Percentiles rank a stretch among this genome's conserved stretches.
Conservation (phyloP, 2,329 filamentous ascomycete species). For the Penicillium carneum region DNA sequence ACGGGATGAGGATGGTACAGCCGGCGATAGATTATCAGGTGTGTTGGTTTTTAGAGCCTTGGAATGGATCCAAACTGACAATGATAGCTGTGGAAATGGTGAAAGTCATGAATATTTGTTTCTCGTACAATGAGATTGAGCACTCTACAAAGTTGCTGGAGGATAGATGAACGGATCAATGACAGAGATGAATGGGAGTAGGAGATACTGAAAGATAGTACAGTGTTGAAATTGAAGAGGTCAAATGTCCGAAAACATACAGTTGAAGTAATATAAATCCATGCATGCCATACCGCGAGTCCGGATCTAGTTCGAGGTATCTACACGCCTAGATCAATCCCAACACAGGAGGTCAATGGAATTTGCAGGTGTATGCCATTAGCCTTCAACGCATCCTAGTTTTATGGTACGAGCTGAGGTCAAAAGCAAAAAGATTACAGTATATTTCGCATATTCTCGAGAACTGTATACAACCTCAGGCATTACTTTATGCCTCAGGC, state of each 20-base stretch:
- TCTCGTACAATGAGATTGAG: constrained; percentile 35
- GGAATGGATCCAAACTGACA: constrained; percentile 3
- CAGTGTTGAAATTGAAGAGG: background rate
- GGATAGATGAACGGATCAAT: background rate
- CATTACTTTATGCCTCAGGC: constrained; percentile 1
- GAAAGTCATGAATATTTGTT: constrained; percentile 31
- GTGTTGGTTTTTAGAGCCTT: background rate
- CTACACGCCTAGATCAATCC: no score
- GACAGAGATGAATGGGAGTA: background rate
- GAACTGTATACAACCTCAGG: background rate
- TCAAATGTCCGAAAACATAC: no score
- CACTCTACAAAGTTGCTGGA: constrained; percentile 7
- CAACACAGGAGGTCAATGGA: no score
- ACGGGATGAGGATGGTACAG: constrained; percentile 31
- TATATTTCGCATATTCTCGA: background rate
- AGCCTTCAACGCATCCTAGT: no score
- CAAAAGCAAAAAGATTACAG: background rate
- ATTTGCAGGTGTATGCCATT: no score
- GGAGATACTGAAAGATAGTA: background rate
- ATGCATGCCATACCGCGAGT: no score
- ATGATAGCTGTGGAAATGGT: constrained; percentile 36
- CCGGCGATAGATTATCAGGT: constrained; percentile 28
- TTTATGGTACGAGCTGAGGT: no score
- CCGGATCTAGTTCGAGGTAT: no score
- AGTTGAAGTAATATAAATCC: no score